Percentiles rank a stretch among this genome's conserved stretches.
These are phyloP conservation scores for Botryobasidium botryosum DNA, from an alignment of 768 basidiomycete species.

Conservation along the genomic window DNA sequence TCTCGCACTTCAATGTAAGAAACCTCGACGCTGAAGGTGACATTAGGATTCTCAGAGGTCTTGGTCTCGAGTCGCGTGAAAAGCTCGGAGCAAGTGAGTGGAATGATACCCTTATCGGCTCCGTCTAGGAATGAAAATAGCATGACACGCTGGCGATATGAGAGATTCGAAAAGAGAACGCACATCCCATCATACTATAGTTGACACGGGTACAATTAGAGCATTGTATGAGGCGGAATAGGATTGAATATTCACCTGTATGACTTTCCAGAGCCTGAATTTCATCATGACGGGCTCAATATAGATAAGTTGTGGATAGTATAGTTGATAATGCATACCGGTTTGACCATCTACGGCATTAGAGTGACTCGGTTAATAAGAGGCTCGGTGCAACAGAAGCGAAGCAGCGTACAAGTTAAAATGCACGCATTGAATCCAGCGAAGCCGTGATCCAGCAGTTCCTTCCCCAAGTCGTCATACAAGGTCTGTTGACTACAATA, in stretches of 20 bases:
- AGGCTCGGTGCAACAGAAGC: no score
- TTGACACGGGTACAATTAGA: no score
- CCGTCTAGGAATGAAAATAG: slow-evolving; percentile 39
- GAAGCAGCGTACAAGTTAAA: slow-evolving; percentile 97
- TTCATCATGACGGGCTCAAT: background rate
- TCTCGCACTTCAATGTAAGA: slow-evolving; percentile 75
- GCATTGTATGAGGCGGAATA: background rate
- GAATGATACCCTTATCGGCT: slow-evolving; percentile 92
- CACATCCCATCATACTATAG: slow-evolving; percentile 98
- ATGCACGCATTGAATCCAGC: slow-evolving; percentile 97
- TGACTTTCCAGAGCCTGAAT: slow-evolving; percentile 73
- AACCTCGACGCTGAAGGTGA: slow-evolving; percentile 88
- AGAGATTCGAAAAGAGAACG: slow-evolving; percentile 18
- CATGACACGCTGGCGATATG: no score
- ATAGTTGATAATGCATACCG: slow-evolving; percentile 31
- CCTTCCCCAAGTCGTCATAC: slow-evolving; percentile 86
- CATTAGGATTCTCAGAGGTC: slow-evolving; percentile 41
- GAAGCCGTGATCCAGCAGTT: slow-evolving; percentile 89
- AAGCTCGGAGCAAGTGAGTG: slow-evolving; percentile 83
- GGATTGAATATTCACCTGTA: slow-evolving; percentile 42
- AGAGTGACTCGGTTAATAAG: no score
- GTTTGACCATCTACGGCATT: slow-evolving; percentile 62
- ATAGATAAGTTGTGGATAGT: background rate
- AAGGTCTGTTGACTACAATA: slow-evolving; percentile 93
- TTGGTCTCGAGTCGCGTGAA: slow-evolving; percentile 67